Conservation (phyloP, 495 filamentous ascomycete genomes). For the Xylaria castorea region DNA sequence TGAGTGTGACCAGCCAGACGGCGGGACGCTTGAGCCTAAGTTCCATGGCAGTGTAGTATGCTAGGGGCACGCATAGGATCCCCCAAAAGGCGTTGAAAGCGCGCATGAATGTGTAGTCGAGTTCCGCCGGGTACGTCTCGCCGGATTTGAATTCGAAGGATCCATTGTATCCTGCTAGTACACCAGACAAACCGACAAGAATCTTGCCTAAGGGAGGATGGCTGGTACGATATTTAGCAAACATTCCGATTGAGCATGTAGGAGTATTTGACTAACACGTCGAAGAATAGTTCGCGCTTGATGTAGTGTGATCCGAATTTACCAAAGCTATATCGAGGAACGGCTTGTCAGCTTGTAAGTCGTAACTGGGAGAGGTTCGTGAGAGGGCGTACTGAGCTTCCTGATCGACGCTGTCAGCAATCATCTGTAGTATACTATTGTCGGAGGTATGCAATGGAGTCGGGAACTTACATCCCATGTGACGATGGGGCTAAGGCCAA, state of each 20-base stretch:
- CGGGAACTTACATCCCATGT: slow-evolving; percentile 90
- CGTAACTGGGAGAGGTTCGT: slow-evolving; percentile 20
- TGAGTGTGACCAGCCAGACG: slow-evolving; percentile 92
- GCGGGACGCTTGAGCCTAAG: slow-evolving; percentile 83
- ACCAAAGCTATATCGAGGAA: slow-evolving; percentile 73
- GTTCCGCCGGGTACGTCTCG: slow-evolving; percentile 88
- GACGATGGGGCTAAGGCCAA: slow-evolving; percentile 92
- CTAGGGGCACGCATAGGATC: slow-evolving; percentile 88
- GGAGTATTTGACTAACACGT: slow-evolving; percentile 63
- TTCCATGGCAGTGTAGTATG: slow-evolving; percentile 93
- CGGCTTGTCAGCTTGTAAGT: slow-evolving; percentile 38
- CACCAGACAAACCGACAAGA: slow-evolving; percentile 94
- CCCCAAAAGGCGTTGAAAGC: slow-evolving; percentile 97
- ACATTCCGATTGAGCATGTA: not conserved
- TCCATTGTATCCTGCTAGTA: slow-evolving; percentile 96
- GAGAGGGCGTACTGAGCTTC: slow-evolving; percentile 41
- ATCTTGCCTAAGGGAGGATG: slow-evolving; percentile 98
- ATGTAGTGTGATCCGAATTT: slow-evolving; percentile 99
- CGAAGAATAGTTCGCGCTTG: slow-evolving; percentile 99
- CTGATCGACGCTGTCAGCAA: slow-evolving; percentile 35
- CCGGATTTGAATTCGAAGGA: slow-evolving; percentile 99
- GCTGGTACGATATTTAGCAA: slow-evolving; percentile 28
- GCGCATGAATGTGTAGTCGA: slow-evolving; percentile 99
- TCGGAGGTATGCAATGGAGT: slow-evolving; percentile 2
- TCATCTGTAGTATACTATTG: not conserved